Evolutionary conservation across 2,329 filamentous ascomycete genomes (phyloP).

Genomic region (Sporothrix luriei): DNA sequence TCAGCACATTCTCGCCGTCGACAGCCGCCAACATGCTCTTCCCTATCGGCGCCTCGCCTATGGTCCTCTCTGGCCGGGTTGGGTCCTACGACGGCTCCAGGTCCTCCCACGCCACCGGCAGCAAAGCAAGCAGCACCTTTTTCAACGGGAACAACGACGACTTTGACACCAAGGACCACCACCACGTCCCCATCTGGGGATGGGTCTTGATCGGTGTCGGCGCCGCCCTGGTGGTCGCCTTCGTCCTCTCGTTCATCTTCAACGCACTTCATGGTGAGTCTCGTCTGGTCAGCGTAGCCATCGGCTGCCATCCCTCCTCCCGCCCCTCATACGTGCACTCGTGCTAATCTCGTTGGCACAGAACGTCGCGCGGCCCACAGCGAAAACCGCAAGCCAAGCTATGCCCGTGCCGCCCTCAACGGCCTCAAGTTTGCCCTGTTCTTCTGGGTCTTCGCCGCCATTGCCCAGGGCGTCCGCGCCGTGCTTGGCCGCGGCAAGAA

Average conservation of each 20-base stretch:
- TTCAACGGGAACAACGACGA: background rate
- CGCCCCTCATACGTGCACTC: background rate
- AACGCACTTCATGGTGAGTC: background rate
- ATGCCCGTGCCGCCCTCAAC: slow-evolving; percentile 1
- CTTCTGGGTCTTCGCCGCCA: slow-evolving; percentile 27
- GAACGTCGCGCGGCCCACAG: slow-evolving; percentile 12
- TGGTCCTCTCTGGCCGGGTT: slow-evolving; percentile 11
- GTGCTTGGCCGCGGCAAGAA: background rate
- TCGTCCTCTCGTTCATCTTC: background rate
- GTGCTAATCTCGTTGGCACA: background rate
- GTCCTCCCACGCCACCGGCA: background rate
- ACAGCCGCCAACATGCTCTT: slow-evolving; percentile 20
- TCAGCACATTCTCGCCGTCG: background rate
- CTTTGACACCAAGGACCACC: background rate
- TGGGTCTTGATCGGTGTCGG: slow-evolving; percentile 29
- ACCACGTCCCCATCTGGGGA: slow-evolving; percentile 25
- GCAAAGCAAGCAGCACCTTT: background rate
- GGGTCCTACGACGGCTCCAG: background rate
- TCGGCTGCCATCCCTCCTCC: background rate
- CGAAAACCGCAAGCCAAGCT: slow-evolving; percentile 24
- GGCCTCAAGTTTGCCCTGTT: slow-evolving; percentile 28
- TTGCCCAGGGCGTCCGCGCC: slow-evolving; percentile 17
- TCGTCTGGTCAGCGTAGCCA: background rate
- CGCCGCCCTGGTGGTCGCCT: background rate
- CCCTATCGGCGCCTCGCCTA: slow-evolving; percentile 10